Conservation (phyloP, 2,329 filamentous ascomycete genomes). For the Exophiala aquamarina region DNA sequence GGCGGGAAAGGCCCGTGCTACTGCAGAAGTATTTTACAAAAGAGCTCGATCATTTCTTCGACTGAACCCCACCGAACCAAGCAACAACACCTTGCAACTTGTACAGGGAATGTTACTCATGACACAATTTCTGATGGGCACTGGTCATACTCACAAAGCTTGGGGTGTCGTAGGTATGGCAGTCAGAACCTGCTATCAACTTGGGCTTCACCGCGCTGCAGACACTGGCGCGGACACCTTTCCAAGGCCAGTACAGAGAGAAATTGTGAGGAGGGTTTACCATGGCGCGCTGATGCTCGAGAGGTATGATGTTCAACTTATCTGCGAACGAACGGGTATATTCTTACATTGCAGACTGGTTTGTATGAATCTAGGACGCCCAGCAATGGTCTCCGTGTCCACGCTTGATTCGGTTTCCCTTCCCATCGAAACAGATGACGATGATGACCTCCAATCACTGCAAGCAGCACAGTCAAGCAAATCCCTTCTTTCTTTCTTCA, state of each 20-base stretch:
- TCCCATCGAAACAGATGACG: slow-evolving; percentile 33
- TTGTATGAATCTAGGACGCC: slow-evolving; percentile 41
- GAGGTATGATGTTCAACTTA: slow-evolving; percentile 1
- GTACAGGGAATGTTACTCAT: slow-evolving; percentile 51
- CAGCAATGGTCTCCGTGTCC: slow-evolving; percentile 35
- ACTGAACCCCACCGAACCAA: slow-evolving; percentile 38
- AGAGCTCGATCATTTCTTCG: slow-evolving; percentile 45
- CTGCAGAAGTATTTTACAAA: slow-evolving; percentile 44
- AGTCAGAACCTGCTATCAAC: slow-evolving; percentile 47
- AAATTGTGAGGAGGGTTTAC: slow-evolving; percentile 30
- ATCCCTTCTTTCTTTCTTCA: slow-evolving; percentile 5
- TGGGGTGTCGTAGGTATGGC: slow-evolving; percentile 52
- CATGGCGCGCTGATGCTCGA: slow-evolving; percentile 39
- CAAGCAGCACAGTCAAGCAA: background rate
- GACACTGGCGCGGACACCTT: slow-evolving; percentile 27
- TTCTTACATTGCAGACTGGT: slow-evolving; percentile 27
- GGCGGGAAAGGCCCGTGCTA: slow-evolving; percentile 20
- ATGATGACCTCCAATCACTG: slow-evolving; percentile 19
- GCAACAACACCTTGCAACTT: slow-evolving; percentile 39
- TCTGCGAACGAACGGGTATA: background rate
- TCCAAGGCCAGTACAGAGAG: slow-evolving; percentile 30
- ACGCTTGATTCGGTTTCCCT: slow-evolving; percentile 31
- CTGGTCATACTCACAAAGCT: slow-evolving; percentile 48
- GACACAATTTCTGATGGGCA: slow-evolving; percentile 51
- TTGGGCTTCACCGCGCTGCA: slow-evolving; percentile 47